Evolutionary conservation across 2,329 filamentous ascomycete genomes (phyloP).

Genomic region (Colletotrichum sp.): DNA sequence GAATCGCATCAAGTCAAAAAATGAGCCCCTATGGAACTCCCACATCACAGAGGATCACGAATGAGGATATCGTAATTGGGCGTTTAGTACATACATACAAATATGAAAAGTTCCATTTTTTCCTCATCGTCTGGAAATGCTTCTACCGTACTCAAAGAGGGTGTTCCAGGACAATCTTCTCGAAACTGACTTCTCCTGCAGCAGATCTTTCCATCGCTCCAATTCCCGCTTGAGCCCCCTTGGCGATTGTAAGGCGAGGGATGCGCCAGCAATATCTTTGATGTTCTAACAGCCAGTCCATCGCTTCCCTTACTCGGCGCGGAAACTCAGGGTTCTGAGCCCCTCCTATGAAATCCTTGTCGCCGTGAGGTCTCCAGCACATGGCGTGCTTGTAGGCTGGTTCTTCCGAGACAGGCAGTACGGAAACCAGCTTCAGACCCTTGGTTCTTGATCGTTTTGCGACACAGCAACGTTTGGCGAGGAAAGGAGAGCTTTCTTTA

Average conservation of each 20-base stretch:
- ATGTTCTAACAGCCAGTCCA: background rate
- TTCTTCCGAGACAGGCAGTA: accelerated
- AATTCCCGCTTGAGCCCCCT: background rate
- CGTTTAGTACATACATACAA: accelerated
- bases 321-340: background rate
- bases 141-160: background rate
- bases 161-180: background rate
- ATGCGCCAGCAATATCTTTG: background rate
- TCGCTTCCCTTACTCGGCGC: background rate
- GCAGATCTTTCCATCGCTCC: background rate
- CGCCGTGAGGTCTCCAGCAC: background rate
- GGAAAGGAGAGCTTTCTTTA: background rate
- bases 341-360: background rate
- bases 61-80: background rate
- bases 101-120: background rate
- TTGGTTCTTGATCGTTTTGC: background rate
- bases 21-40: background rate
- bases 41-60: background rate
- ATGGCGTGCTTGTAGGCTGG: background rate
- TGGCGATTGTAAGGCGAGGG: background rate
- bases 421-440: background rate
- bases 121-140: background rate
- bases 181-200: background rate
- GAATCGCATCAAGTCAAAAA: background rate
- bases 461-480: background rate